These are phyloP conservation scores for Triglochin maritima DNA, from an alignment of 106 monocot genomes.

Conservation along the genomic window DNA sequence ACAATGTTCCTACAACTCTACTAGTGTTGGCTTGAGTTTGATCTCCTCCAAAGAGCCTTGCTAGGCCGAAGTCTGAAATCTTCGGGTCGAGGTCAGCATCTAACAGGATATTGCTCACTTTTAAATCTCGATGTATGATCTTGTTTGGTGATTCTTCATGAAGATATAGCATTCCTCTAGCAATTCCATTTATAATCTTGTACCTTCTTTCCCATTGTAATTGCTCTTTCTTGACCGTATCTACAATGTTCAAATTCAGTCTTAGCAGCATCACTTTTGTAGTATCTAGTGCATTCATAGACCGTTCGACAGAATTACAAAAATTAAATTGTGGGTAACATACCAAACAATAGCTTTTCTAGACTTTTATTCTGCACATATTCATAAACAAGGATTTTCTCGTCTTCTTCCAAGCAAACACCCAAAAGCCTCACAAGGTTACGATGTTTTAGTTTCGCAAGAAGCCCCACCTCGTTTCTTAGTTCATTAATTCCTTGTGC, in stretches of 20 bases:
- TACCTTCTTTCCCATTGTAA: background rate
- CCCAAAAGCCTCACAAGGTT: too few relatives aligned
- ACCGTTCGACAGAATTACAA: background rate
- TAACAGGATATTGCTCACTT: background rate
- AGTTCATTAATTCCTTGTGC: constrained; percentile 10
- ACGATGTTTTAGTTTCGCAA: constrained; percentile 5
- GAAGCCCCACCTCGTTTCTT: background rate
- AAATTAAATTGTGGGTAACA: background rate
- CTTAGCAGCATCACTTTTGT: background rate
- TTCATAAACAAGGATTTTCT: too few relatives aligned
- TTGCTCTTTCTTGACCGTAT: background rate
- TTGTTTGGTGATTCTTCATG: background rate
- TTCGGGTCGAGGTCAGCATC: background rate
- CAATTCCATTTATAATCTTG: background rate
- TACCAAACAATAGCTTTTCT: constrained; percentile 7
- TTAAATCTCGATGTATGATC: background rate
- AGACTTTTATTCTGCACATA: constrained; percentile 2
- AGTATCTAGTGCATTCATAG: background rate
- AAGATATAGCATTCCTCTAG: background rate
- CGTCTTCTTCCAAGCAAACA: too few relatives aligned
- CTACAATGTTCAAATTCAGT: background rate
- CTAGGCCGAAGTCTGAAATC: constrained; percentile 3
- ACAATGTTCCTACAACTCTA: constrained; percentile 1
- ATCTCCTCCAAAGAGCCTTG: background rate
- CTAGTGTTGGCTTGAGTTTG: background rate